Evolutionary conservation across 352 stramenopile genomes (phyloP).

Genomic region (Globisporangium spinosum): DNA sequence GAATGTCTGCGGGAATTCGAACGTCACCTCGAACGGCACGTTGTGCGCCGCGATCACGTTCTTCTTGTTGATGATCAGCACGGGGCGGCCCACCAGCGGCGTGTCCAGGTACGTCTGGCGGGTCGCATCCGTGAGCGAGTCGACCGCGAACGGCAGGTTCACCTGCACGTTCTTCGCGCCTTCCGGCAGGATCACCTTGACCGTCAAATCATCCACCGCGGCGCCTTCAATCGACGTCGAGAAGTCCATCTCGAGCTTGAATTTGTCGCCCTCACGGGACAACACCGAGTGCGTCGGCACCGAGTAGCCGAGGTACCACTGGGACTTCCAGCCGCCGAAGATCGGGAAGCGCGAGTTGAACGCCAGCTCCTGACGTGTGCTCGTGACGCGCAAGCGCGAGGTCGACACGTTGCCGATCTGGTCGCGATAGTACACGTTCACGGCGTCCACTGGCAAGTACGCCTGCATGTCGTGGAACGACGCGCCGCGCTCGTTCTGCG

Average conservation of each 20-base stretch:
- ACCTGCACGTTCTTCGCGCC: constrained; percentile 76
- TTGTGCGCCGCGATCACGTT: constrained; percentile 86
- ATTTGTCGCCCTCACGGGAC: constrained; percentile 52
- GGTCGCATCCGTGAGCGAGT: constrained; percentile 53
- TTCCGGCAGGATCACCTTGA: constrained; percentile 88
- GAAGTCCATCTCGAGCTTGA: constrained; percentile 85
- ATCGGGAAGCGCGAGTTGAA: constrained; percentile 85
- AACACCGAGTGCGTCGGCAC: constrained; percentile 81
- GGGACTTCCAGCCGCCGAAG: constrained; percentile 88
- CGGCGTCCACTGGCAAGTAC: constrained; percentile 63
- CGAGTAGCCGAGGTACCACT: constrained; percentile 88
- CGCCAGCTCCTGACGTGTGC: constrained; percentile 60
- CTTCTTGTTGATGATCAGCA: constrained; percentile 78
- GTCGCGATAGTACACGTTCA: constrained; percentile 90
- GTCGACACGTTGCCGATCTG: constrained; percentile 90
- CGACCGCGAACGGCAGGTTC: constrained; percentile 70
- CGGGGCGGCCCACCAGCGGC: constrained; percentile 65
- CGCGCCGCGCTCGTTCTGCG: constrained; percentile 53
- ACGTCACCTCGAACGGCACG: constrained; percentile 82
- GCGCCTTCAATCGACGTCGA: constrained; percentile 77
- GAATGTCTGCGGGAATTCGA: constrained; percentile 74
- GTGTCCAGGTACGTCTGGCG: constrained; percentile 86
- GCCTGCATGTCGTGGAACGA: constrained; percentile 79
- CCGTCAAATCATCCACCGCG: constrained; percentile 77
- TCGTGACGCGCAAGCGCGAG: constrained; percentile 55